Conservation (phyloP, 78 protist species). For the Speleostelium caveatum region DNA sequence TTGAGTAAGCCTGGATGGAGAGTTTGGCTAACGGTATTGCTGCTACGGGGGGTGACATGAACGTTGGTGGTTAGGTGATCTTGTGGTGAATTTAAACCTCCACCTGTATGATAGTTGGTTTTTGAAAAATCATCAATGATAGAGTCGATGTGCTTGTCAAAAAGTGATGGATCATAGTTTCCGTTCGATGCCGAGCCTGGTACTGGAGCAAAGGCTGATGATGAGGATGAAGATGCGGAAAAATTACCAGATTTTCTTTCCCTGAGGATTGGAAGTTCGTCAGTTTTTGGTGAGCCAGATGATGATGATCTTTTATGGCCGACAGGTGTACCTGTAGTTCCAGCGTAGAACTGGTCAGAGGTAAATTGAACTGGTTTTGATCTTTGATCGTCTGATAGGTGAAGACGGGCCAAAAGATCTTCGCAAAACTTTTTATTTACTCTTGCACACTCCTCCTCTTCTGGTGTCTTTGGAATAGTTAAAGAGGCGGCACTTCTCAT, state of each 20-base stretch:
- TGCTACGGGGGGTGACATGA: not conserved
- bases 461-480: conserved; percentile 20
- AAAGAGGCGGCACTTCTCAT: conserved; percentile 37
- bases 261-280: not conserved
- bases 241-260: conserved; percentile 8
- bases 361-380: conserved; percentile 1
- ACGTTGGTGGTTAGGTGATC: not conserved
- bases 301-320: conserved; percentile 9
- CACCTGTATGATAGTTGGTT: no score
- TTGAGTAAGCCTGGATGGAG: not conserved
- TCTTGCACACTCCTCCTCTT: conserved; percentile 24
- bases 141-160: not conserved
- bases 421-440: conserved; percentile 23
- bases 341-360: not conserved
- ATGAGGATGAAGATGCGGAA: not conserved
- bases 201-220: not conserved
- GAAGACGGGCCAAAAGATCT: conserved; percentile 25
- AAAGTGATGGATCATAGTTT: not conserved
- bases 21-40: not conserved
- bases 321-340: not conserved
- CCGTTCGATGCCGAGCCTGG: not conserved
- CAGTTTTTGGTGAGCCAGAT: not conserved
- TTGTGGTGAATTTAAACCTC: not conserved
- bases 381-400: conserved; percentile 3
- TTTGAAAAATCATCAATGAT: conserved; percentile 6